Evolutionary conservation across 2,329 filamentous ascomycete species (phyloP).

Genomic region (Lojkania enalia): DNA sequence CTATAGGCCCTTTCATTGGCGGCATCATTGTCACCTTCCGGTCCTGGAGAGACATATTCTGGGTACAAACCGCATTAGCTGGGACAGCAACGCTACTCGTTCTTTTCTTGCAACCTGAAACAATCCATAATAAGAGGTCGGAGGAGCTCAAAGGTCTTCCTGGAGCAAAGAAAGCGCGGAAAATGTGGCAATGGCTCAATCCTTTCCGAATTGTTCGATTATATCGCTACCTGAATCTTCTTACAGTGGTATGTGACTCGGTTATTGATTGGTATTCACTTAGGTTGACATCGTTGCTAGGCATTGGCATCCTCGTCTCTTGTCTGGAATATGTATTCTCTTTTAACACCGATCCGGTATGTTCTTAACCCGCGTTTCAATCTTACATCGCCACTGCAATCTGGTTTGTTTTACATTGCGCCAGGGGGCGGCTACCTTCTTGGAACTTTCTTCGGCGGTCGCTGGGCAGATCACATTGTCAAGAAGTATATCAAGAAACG

Average conservation of each 20-base stretch:
- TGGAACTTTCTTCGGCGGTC: constrained; percentile 72
- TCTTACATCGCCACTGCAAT: constrained; percentile 66
- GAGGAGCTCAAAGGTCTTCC: constrained; percentile 63
- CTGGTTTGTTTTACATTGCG: constrained; percentile 73
- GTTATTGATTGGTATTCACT: no score
- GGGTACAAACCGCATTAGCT: constrained; percentile 71
- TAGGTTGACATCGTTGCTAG: no score
- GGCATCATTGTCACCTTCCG: constrained; percentile 77
- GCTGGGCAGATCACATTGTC: constrained; percentile 69
- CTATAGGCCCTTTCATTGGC: constrained; percentile 70
- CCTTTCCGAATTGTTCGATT: constrained; percentile 66
- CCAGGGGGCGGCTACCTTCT: constrained; percentile 71
- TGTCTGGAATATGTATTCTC: constrained; percentile 76
- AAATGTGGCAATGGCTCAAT: constrained; percentile 66
- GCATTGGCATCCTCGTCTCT: constrained; percentile 64
- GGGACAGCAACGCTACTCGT: constrained; percentile 62
- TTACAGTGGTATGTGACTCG: constrained; percentile 47
- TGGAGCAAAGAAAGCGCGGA: constrained; percentile 52
- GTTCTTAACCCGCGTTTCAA: constrained; percentile 75
- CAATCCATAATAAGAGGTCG: constrained; percentile 66
- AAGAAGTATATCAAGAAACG: constrained; percentile 65
- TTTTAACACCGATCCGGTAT: constrained; percentile 71
- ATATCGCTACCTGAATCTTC: constrained; percentile 70
- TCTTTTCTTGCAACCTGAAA: constrained; percentile 71
- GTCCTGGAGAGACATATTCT: constrained; percentile 76